Conservation (phyloP, 192 early-diverging fungal species). For the Umbelopsis ramanniana region DNA sequence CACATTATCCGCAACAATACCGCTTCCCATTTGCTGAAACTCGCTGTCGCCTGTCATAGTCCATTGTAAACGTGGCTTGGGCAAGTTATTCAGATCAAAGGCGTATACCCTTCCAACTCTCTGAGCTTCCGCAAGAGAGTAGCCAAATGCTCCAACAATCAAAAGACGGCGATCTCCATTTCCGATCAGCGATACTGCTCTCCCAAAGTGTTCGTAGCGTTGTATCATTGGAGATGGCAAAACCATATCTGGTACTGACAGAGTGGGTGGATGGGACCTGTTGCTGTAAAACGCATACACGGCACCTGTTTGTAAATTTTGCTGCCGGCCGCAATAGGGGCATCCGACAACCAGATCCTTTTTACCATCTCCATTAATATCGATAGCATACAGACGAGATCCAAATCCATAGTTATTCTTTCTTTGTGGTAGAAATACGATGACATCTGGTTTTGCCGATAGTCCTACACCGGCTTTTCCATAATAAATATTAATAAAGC, state of each 20-base stretch:
- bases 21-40: conserved; percentile 48
- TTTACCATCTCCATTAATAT: conserved; percentile 66
- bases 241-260: conserved; percentile 6
- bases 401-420: conserved; percentile 46
- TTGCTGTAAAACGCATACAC: conserved; percentile 48
- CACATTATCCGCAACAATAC: conserved; percentile 5
- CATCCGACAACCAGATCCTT: conserved; percentile 72
- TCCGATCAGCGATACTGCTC: background rate
- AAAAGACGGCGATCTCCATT: background rate
- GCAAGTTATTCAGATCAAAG: conserved; percentile 22
- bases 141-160: conserved; percentile 42
- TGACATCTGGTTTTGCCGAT: conserved; percentile 49
- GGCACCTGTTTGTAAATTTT: conserved; percentile 45
- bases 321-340: conserved; percentile 48
- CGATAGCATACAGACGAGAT: conserved; percentile 55
- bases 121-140: conserved; percentile 7
- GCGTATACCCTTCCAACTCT: conserved; percentile 42
- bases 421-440: conserved; percentile 39
- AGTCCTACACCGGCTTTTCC: conserved; percentile 58
- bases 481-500: conserved; percentile 71
- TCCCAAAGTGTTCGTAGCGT: conserved; percentile 40
- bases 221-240: conserved; percentile 18
- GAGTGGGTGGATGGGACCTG: background rate
- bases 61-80: conserved; percentile 13
- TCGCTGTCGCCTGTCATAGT: conserved; percentile 35